These are phyloP conservation scores for Mycena metata DNA, from an alignment of 768 basidiomycete species.

Conservation along the genomic window DNA sequence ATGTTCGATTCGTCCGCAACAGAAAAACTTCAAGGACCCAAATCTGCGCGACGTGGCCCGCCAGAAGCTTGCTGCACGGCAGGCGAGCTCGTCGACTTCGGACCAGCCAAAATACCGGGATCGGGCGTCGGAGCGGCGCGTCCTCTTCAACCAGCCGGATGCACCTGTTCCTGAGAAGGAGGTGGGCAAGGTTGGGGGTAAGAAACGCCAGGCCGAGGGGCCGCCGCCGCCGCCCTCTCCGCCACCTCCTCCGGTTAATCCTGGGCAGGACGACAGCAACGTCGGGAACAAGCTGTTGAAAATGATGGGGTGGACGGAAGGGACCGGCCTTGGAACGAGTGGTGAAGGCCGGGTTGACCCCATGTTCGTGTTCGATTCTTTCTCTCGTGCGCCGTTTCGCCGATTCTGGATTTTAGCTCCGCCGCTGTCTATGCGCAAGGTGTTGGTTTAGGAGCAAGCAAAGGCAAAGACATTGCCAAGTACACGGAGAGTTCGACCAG, in stretches of 20 bases:
- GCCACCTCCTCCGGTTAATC: conserved; percentile 74
- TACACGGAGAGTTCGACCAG: conserved; percentile 76
- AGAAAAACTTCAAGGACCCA: conserved; percentile 90
- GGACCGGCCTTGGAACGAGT: conserved; percentile 84
- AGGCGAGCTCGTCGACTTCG: conserved; percentile 43
- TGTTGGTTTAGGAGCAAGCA: conserved; percentile 93
- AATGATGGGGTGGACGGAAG: conserved; percentile 99
- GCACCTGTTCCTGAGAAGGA: conserved; percentile 74
- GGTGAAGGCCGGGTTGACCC: conserved; percentile 92
- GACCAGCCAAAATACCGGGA: conserved; percentile 92
- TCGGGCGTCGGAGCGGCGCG: conserved; percentile 91
- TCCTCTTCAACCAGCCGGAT: conserved; percentile 93
- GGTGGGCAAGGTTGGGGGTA: conserved; percentile 40
- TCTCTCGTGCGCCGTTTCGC: not conserved
- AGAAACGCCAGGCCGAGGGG: conserved; percentile 64
- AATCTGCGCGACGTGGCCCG: conserved; percentile 80
- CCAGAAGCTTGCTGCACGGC: conserved; percentile 70
- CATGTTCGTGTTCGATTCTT: conserved; percentile 64
- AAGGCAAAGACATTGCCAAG: conserved; percentile 86
- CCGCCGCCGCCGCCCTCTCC: conserved; percentile 75
- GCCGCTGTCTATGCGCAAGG: conserved; percentile 91
- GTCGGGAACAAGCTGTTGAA: conserved; percentile 93
- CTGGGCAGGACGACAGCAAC: conserved; percentile 86
- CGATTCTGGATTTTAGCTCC: conserved; percentile 59
- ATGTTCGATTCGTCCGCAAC: conserved; percentile 37